Percentiles rank a stretch among this genome's conserved stretches.
Evolutionary conservation across 495 filamentous ascomycete genomes (phyloP).

Genomic region (Xylaria palmicola): DNA sequence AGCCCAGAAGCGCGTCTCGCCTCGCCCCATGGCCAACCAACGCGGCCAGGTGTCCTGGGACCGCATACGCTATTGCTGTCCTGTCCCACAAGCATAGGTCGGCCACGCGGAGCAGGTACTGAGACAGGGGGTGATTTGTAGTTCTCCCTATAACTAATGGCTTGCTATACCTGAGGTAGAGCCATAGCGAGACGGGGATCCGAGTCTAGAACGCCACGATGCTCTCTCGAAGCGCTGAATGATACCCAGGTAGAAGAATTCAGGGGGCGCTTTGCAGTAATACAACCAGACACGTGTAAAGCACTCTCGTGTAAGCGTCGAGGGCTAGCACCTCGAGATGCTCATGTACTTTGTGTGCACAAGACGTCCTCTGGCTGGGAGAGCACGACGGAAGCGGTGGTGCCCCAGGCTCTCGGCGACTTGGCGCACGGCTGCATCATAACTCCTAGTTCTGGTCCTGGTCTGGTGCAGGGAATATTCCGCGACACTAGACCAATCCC

Average conservation of each 20-base stretch:
- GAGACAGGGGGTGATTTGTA: background rate
- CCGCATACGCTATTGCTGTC: slow-evolving; percentile 6
- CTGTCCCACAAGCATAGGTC: slow-evolving; percentile 5
- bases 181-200: no score
- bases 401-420: slow-evolving; percentile 14
- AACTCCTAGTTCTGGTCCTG: background rate
- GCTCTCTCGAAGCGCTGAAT: no score
- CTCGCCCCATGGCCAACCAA: background rate
- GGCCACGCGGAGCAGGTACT: slow-evolving; percentile 4
- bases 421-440: slow-evolving; percentile 13
- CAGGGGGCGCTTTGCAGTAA: no score
- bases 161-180: no score
- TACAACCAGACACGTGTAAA: no score
- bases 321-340: background rate
- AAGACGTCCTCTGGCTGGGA: background rate
- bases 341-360: no score
- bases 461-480: background rate
- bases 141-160: background rate
- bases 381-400: background rate
- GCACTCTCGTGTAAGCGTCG: no score
- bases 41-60: background rate
- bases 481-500: slow-evolving; percentile 3
- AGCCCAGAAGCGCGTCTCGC: slow-evolving; percentile 4
- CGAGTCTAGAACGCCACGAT: no score
- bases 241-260: no score